Evolutionary conservation across 768 basidiomycete genomes (phyloP).

Genomic region (Neoboletus subvelutipes): DNA sequence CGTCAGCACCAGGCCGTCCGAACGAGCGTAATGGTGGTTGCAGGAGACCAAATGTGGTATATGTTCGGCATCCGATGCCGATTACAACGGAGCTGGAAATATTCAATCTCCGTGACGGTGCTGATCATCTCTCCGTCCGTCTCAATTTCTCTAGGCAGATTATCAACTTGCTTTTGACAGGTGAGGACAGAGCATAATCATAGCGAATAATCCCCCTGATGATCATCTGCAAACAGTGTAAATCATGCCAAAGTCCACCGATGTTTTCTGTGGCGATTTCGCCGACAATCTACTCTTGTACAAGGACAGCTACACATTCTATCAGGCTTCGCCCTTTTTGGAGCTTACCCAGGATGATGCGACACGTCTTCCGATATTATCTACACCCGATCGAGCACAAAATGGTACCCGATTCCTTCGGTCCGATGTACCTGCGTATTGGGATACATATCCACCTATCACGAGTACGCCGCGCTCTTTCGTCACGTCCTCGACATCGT

Average conservation of each 20-base stretch:
- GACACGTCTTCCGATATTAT: conserved; percentile 4
- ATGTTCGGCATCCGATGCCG: conserved; percentile 27
- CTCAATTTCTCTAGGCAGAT: conserved; percentile 1
- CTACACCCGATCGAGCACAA: conserved; percentile 16
- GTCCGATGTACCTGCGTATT: neutral
- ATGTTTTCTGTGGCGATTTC: conserved; percentile 10
- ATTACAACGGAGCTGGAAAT: conserved; percentile 13
- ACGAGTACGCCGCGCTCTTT: conserved; percentile 10
- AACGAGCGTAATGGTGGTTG: conserved; percentile 1
- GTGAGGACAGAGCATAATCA: conserved; percentile 3
- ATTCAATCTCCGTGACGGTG: conserved; percentile 17
- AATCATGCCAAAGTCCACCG: neutral
- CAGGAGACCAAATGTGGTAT: neutral
- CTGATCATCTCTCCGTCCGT: neutral
- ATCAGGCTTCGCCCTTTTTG: conserved; percentile 2
- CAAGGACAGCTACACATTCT: conserved; percentile 7
- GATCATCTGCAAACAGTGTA: conserved; percentile 1
- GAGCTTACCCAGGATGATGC: neutral
- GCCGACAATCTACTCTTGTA: conserved; percentile 5
- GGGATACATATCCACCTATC: neutral
- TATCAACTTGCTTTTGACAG: conserved; percentile 15
- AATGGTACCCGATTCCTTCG: neutral
- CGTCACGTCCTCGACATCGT: conserved; percentile 15
- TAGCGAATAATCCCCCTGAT: neutral
- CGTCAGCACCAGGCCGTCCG: neutral